phyloP scores from a whole-genome alignment of 2,329 filamentous ascomycete species.

The Epichloe scottii region DNA sequence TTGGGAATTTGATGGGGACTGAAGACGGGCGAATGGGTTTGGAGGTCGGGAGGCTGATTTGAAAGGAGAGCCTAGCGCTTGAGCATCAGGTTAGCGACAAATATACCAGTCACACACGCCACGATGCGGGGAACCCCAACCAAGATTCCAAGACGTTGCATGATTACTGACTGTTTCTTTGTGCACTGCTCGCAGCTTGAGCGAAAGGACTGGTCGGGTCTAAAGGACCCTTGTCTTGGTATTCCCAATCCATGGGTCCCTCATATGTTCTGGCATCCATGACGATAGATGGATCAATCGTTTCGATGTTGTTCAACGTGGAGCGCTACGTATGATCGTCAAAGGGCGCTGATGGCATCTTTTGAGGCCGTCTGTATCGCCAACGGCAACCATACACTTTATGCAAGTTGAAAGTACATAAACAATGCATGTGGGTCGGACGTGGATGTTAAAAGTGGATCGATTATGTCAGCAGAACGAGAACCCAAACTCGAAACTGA shows the following conservation, averaged over 20 bases:
- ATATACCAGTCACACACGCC: background rate
- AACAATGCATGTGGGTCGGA: conserved; percentile 17
- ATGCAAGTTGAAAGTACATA: conserved; percentile 17
- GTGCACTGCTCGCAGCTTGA: conserved; percentile 32
- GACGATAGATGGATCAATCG: background rate
- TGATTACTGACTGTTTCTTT: conserved; percentile 28
- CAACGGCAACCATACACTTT: conserved; percentile 14
- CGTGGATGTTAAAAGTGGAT: background rate
- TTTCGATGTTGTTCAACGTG: background rate
- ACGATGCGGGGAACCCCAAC: background rate
- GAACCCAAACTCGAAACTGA: background rate
- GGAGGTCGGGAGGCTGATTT: conserved; percentile 19
- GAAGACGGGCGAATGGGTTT: conserved; percentile 24
- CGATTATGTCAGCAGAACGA: conserved; percentile 19
- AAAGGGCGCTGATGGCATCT: background rate
- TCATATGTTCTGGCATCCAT: conserved; percentile 47
- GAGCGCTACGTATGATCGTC: background rate
- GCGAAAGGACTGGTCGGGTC: conserved; percentile 51
- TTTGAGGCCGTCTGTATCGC: conserved; percentile 8
- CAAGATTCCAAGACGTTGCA: background rate
- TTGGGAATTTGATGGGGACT: conserved; percentile 29
- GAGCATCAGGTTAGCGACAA: conserved; percentile 10
- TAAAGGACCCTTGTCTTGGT: conserved; percentile 42
- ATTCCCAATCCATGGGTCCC: conserved; percentile 56
- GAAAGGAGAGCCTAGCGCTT: conserved; percentile 27